Base-by-base conservation (phyloP, 768 basidiomycete genomes). In the Calocybe indica region DNA sequence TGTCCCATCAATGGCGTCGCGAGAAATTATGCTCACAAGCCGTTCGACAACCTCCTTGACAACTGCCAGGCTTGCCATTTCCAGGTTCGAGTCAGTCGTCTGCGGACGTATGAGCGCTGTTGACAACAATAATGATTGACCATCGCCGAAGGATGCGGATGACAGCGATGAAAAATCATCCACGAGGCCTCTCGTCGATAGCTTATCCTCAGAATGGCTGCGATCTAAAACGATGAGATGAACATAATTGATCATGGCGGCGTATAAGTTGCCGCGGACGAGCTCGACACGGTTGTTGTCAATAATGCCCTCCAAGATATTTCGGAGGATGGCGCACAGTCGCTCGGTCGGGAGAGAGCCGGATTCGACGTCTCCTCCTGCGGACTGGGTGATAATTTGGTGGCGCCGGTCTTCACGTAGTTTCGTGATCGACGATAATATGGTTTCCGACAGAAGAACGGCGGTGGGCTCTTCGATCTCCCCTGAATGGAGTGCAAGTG, bases 191-290 rank as follows among this genome's bases (percentile, higher is more conserved):
- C 32, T 31, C n/a, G 40, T 34, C 14, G 52, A 49, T 5, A 67
- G 58, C 34, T 72, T 68, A 14, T 71, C 58, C 22, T 22, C 22
- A 22, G 22, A 22, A 22, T 22, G 22, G 22, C 22, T 22, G 22
- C 22, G 22, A 22, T 22, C 22, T 22, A 22, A 22, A 22, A 22
- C 2, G 40, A 88, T 70, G n/a, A 95, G 76, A 58, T 93, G 85
- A 37, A 95, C 68, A 59, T 92, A 94, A 64, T 95, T 95, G 67
- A 91, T 81, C 48, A 97, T 70, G 5, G 89, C 73, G 3, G 92
- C 91, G 62, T 95, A 98, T n/a, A 97, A 72, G 60, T 98, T 97
- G 6, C 95, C 95, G 22, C 94, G 85, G 12, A 93, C 86, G 43
- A 90, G 73, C 59, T 95, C 92, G 28, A 86, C 78, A 9, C 82